These are phyloP conservation scores for Eimeria praecox DNA, from an alignment of 169 alveolate genomes.

Conservation along the genomic window DNA sequence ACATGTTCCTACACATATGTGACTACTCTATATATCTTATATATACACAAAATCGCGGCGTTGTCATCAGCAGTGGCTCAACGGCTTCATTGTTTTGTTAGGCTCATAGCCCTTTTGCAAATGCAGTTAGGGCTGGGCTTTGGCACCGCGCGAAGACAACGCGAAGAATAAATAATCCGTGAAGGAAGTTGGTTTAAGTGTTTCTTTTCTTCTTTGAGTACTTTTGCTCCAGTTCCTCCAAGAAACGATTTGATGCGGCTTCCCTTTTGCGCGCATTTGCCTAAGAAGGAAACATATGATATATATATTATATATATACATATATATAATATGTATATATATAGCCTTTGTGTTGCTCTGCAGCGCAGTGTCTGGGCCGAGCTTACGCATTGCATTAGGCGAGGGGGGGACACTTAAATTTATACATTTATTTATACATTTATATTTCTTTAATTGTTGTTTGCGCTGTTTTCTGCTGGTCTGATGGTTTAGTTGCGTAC, in stretches of 20 bases:
- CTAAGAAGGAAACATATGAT: constrained; percentile 11
- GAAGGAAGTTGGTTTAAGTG: not conserved
- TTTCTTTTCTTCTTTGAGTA: constrained; percentile 46
- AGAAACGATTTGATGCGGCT: constrained; percentile 54
- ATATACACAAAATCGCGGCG: not conserved
- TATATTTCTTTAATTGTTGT: not conserved
- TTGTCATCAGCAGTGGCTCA: constrained; percentile 16
- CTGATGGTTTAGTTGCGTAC: constrained; percentile 1
- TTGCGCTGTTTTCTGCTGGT: not conserved
- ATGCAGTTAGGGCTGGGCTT: constrained; percentile 6
- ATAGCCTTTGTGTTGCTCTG: not conserved
- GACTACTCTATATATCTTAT: no score
- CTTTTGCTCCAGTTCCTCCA: constrained; percentile 47
- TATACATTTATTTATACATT: not conserved
- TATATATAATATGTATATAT: no score
- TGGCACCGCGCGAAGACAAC: not conserved
- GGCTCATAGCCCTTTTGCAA: constrained; percentile 7
- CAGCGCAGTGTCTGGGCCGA: not conserved
- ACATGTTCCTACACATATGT: not conserved
- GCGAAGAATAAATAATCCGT: not conserved
- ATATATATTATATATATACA: not conserved
- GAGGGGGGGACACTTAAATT: constrained; percentile 33
- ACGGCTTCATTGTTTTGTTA: constrained; percentile 16
- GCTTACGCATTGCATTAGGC: not conserved
- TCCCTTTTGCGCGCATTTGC: constrained; percentile 58